Conservation (phyloP, 1,284 basidiomycete genomes). For the Schizopora paradoxa region DNA sequence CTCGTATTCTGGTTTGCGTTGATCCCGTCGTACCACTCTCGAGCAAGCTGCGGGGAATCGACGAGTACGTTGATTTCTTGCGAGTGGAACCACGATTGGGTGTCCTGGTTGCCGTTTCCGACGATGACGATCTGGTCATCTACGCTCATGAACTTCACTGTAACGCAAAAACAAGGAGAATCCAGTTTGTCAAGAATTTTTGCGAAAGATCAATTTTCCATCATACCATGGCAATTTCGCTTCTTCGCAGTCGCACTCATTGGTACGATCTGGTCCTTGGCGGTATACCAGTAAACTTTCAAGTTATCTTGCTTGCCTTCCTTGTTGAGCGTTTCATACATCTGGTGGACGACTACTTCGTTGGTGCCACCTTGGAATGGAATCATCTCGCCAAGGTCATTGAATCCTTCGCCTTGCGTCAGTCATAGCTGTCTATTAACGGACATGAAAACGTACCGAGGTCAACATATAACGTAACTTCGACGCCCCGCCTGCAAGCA, state of each 20-base stretch:
- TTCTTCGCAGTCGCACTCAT: slow-evolving; percentile 71
- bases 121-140: slow-evolving; percentile 68
- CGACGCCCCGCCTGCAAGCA: slow-evolving; percentile 63
- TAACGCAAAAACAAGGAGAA: slow-evolving; percentile 1
- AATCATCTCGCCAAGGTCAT: slow-evolving; percentile 66
- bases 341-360: slow-evolving; percentile 63
- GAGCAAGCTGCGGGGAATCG: slow-evolving; percentile 47
- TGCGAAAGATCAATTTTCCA: background rate
- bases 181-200: background rate
- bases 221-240: slow-evolving; percentile 59
- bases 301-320: slow-evolving; percentile 49
- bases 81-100: slow-evolving; percentile 77
- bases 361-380: slow-evolving; percentile 81
- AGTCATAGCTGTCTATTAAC: slow-evolving; percentile 1
- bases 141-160: slow-evolving; percentile 69
- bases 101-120: slow-evolving; percentile 67
- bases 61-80: slow-evolving; percentile 78
- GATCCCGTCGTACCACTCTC: slow-evolving; percentile 48
- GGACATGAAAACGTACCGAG: slow-evolving; percentile 34
- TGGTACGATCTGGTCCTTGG: slow-evolving; percentile 68
- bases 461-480: slow-evolving; percentile 59
- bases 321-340: slow-evolving; percentile 53
- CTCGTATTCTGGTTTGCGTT: slow-evolving; percentile 51
- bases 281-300: slow-evolving; percentile 64
- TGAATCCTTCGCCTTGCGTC: slow-evolving; percentile 41